phyloP scores from a whole-genome alignment of 2,329 filamentous ascomycete species.

The Phialocephala sp. region DNA sequence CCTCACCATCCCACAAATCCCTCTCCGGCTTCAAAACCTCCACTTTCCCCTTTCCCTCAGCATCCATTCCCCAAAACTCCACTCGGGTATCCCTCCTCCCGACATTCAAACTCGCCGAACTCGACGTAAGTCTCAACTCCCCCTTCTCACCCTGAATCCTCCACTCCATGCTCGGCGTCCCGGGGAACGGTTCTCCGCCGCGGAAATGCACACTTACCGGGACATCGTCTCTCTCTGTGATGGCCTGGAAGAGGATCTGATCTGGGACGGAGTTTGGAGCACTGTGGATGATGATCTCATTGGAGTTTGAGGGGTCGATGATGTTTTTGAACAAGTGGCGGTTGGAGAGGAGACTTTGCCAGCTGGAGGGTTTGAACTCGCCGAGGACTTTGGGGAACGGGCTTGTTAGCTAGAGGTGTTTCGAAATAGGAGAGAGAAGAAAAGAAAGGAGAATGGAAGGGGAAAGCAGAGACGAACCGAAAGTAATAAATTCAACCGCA shows the following conservation, averaged over 20 bases:
- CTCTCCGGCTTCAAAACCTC: conserved; percentile 52
- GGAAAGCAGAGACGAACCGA: too few species aligned
- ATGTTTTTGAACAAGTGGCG: conserved; percentile 51
- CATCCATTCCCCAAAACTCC: conserved; percentile 57
- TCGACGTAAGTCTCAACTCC: conserved; percentile 51
- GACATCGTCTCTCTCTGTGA: conserved; percentile 31
- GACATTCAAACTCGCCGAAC: conserved; percentile 43
- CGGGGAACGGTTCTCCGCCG: conserved; percentile 55
- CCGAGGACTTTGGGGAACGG: conserved; percentile 40
- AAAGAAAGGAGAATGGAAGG: too few species aligned
- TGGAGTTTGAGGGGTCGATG: conserved; percentile 36
- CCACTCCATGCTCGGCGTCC: conserved; percentile 53
- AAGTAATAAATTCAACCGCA: conserved; percentile 52
- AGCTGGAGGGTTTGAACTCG: conserved; percentile 48
- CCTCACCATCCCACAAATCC: conserved; percentile 53
- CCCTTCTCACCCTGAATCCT: conserved; percentile 57
- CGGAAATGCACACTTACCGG: conserved; percentile 49
- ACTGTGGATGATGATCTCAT: conserved; percentile 42
- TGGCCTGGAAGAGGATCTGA: conserved; percentile 47
- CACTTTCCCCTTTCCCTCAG: conserved; percentile 45
- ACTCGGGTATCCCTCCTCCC: conserved; percentile 49
- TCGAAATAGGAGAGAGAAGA: background rate
- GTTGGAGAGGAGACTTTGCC: conserved; percentile 50
- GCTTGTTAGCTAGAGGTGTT: too few species aligned
- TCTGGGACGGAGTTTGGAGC: conserved; percentile 53